Percentiles rank a stretch among this genome's conserved stretches.
These are phyloP conservation scores for Arabidopsis thaliana DNA, from an alignment of 345 rosid genomes.

Conservation along the genomic window TAIR10.1 NC_003074.8:15889001-15889500, in stretches of 20 bases:
- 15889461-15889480: conserved; percentile 65
- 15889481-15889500: conserved; percentile 72
- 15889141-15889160: conserved; percentile 17
- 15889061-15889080: conserved; percentile 16
- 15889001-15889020: conserved; percentile 28
- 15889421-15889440: not conserved
- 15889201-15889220: conserved; percentile 17
- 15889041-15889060: conserved; percentile 26
- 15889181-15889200: conserved; percentile 29
- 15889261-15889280: conserved; percentile 77
- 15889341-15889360: conserved; percentile 80
- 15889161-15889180: conserved; percentile 23
- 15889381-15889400: conserved; percentile 78
- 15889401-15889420: not conserved
- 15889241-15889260: conserved; percentile 87
- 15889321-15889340: conserved; percentile 73
- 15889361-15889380: conserved; percentile 84
- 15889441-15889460: not conserved
- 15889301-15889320: conserved; percentile 72
- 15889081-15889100: conserved; percentile 9
- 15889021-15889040: conserved; percentile 3
- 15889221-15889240: conserved; percentile 51
- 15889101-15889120: not conserved
- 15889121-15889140: conserved; percentile 26
- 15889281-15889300: conserved; percentile 72